A percentile compares a stretch with the other conserved stretches of the same genome.
Conservation (phyloP, 106 monocot genomes). For the Allium sativum region DNA sequence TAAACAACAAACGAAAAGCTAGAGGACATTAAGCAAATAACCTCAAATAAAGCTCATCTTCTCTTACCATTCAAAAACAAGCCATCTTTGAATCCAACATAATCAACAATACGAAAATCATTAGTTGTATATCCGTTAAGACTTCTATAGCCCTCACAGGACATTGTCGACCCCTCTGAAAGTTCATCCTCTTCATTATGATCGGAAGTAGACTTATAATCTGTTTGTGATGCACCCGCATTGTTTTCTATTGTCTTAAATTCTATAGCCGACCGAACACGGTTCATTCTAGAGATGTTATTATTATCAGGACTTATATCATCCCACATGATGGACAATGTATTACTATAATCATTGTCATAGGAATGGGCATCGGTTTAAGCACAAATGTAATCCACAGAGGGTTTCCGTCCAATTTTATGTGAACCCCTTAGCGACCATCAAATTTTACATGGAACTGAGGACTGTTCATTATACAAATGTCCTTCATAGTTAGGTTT, state of each 20-base stretch:
- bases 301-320: slow-evolving; percentile 8
- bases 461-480: too few species aligned
- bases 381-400: slow-evolving; percentile 12
- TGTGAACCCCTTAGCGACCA: too few species aligned
- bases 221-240: slow-evolving; percentile 1
- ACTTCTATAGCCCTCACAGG: slow-evolving; percentile 26
- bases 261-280: slow-evolving; percentile 1
- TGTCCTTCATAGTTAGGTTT: too few species aligned
- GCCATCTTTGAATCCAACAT: slow-evolving; percentile 13
- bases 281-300: slow-evolving; percentile 7
- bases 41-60: neutral
- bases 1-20: neutral
- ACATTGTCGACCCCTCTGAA: slow-evolving; percentile 32
- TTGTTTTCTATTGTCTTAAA: slow-evolving; percentile 5
- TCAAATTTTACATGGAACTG: too few species aligned
- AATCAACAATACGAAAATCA: slow-evolving; percentile 17
- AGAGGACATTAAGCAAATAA: neutral
- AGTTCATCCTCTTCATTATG: slow-evolving; percentile 12
- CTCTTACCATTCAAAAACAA: neutral
- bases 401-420: slow-evolving; percentile 30
- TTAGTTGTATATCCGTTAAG: slow-evolving; percentile 24
- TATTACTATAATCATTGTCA: slow-evolving; percentile 7
- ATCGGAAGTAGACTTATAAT: slow-evolving; percentile 5
- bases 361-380: slow-evolving; percentile 1
- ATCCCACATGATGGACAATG: slow-evolving; percentile 1